phyloP scores from a whole-genome alignment of 495 filamentous ascomycete genomes.

The Neurospora sp. region DNA sequence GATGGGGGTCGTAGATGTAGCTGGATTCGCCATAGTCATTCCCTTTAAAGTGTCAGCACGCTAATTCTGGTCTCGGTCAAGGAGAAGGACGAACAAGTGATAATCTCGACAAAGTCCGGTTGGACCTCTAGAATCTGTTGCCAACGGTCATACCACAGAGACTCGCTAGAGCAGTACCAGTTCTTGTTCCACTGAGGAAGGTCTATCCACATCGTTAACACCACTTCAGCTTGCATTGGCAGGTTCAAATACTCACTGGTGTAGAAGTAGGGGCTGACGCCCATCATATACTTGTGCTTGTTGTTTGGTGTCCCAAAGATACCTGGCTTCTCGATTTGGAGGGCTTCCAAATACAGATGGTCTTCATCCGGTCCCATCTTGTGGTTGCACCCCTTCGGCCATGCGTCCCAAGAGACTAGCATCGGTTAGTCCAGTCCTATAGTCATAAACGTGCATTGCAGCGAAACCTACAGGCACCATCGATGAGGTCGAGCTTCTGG shows the following conservation, averaged over 20 bases:
- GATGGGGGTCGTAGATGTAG: conserved; percentile 53
- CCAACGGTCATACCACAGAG: conserved; percentile 69
- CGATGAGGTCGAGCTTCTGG: conserved; percentile 36
- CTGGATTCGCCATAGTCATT: conserved; percentile 72
- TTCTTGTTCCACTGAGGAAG: conserved; percentile 61
- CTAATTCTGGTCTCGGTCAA: neutral
- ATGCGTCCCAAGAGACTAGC: conserved; percentile 59
- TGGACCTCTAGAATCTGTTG: conserved; percentile 51
- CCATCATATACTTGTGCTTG: conserved; percentile 58
- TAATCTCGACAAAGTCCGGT: conserved; percentile 56
- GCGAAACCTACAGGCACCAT: conserved; percentile 43
- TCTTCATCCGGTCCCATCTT: conserved; percentile 47
- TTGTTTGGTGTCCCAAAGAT: neutral
- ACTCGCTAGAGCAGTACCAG: conserved; percentile 63
- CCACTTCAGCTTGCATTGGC: neutral
- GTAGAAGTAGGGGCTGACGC: conserved; percentile 70
- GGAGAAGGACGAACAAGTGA: no score
- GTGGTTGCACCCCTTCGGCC: conserved; percentile 49
- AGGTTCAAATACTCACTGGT: conserved; percentile 22
- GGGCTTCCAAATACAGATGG: conserved; percentile 37
- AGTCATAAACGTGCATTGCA: neutral
- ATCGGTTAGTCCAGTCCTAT: neutral
- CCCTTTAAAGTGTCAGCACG: conserved; percentile 37
- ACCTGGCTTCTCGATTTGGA: conserved; percentile 35
- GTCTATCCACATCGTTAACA: conserved; percentile 31